Conservation (phyloP, 345 rosid species). For the Eucalyptus cloeziana region DNA sequence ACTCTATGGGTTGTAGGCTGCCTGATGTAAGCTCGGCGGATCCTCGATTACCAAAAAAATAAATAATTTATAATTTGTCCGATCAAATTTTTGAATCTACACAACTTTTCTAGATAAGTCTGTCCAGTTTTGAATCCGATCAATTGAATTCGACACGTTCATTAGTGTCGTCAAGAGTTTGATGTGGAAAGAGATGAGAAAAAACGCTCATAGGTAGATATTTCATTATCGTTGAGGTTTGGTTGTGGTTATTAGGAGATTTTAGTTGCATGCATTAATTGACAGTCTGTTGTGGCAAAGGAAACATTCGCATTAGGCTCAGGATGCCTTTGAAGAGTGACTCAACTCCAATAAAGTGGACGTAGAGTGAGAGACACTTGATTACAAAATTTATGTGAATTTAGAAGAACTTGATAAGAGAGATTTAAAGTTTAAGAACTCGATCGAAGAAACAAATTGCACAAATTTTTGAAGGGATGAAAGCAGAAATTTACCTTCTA, state of each 20-base stretch:
- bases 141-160: not conserved
- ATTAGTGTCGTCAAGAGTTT: not conserved
- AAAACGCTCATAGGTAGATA: not conserved
- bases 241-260: not conserved
- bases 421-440: not conserved
- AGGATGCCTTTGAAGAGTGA: not conserved
- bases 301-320: not conserved
- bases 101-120: not conserved
- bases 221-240: not conserved
- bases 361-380: not conserved
- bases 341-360: not conserved
- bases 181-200: not conserved
- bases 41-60: no score
- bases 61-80: not conserved
- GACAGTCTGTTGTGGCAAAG: not conserved
- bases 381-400: not conserved
- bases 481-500: not conserved
- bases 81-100: not conserved
- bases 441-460: not conserved
- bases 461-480: not conserved
- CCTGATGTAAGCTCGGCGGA: rapidly evolving
- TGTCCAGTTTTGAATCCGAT: not conserved
- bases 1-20: no score
- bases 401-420: not conserved
- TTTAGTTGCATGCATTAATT: not conserved